Percentiles rank a stretch among this genome's conserved stretches.
phyloP scores from a whole-genome alignment of 257 asterid genomes.

The Thymus quinquecostatus region DNA sequence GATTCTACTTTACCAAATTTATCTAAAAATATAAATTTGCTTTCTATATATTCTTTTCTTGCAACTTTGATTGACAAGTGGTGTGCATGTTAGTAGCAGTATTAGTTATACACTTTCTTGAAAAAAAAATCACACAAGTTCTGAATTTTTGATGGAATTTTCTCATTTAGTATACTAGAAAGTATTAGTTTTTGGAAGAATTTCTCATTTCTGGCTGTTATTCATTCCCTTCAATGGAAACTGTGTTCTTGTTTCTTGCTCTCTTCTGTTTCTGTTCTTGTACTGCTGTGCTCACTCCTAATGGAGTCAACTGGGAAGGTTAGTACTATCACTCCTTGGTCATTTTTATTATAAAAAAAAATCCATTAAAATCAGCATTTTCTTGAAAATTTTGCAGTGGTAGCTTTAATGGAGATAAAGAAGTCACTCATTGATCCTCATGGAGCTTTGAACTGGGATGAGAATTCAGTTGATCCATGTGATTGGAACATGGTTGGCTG shows the following conservation, averaged over 20 bases:
- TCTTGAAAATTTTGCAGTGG: constrained; percentile 45
- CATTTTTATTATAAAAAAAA: neutral
- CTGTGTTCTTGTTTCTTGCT: constrained; percentile 38
- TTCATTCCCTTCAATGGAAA: constrained; percentile 29
- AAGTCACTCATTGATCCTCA: constrained; percentile 66
- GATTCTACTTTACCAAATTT: constrained; percentile 41
- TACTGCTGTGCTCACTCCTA: constrained; percentile 73
- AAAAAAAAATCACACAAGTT: constrained; percentile 41
- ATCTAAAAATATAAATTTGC: constrained; percentile 26
- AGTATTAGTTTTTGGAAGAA: constrained; percentile 11
- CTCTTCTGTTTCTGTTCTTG: constrained; percentile 51
- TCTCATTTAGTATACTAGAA: constrained; percentile 28
- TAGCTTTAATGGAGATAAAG: constrained; percentile 84
- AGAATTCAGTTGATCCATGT: constrained; percentile 89
- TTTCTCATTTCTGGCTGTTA: neutral
- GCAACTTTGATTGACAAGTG: constrained; percentile 63
- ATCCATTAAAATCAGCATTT: neutral
- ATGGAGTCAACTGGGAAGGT: constrained; percentile 97
- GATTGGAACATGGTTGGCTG: constrained; percentile 84
- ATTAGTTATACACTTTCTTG: constrained; percentile 41
- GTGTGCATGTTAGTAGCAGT: constrained; percentile 60
- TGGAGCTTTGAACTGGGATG: constrained; percentile 80
- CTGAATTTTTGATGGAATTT: constrained; percentile 31
- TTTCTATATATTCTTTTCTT: constrained; percentile 56
- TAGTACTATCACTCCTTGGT: neutral